phyloP scores from a whole-genome alignment of 208 protist species.

The Strigomonas culicis region DNA sequence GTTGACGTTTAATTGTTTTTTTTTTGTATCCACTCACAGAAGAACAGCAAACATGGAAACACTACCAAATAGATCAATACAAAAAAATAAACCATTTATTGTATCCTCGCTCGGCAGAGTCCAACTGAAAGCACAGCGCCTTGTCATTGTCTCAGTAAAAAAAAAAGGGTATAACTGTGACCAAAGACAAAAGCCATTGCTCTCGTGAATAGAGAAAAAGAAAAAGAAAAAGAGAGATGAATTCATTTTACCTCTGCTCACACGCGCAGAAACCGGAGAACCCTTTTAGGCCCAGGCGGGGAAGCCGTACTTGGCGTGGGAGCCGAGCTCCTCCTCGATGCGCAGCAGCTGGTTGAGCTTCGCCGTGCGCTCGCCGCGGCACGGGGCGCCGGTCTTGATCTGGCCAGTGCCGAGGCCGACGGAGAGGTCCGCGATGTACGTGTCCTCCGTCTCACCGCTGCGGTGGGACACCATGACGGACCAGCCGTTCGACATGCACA shows the following conservation, averaged over 20 bases:
- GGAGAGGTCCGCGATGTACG: conserved; percentile 98
- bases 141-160: no score
- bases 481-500: conserved; percentile 81
- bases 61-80: no score
- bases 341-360: conserved; percentile 99
- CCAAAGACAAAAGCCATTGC: no score
- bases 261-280: neutral
- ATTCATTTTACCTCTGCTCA: no score
- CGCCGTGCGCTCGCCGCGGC: conserved; percentile 95
- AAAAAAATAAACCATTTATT: no score
- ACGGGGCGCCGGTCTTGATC: conserved; percentile 99
- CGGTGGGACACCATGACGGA: conserved; percentile 94
- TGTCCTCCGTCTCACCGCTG: conserved; percentile 98
- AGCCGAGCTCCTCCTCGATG: conserved; percentile 96
- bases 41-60: no score
- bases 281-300: conserved; percentile 53
- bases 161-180: no score
- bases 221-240: conserved; percentile 14
- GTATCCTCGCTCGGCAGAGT: no score
- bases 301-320: conserved; percentile 68
- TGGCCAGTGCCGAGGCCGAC: conserved; percentile 96
- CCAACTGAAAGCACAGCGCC: no score
- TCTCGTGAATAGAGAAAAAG: conserved; percentile 3
- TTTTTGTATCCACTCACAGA: no score
- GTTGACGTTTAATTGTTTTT: no score